Evolutionary conservation across 1,284 basidiomycete species (phyloP).

Genomic region (Flammula alnicola): DNA sequence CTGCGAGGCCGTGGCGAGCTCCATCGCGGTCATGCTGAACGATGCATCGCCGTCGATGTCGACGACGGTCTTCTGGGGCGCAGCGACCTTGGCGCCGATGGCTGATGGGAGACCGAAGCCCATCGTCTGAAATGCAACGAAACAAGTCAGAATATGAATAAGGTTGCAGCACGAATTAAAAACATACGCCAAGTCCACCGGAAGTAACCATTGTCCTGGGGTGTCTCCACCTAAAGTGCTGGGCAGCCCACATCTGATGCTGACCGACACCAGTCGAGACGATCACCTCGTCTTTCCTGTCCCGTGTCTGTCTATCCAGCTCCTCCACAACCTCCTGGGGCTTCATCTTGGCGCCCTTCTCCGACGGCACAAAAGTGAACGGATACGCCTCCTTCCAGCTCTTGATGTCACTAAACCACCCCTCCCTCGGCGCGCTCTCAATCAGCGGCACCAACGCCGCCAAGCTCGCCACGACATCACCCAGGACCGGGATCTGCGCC

Average conservation of each 20-base stretch:
- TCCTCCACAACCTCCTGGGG: conserved; percentile 97
- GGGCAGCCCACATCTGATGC: conserved; percentile 99
- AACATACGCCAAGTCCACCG: conserved; percentile 90
- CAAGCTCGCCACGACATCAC: conserved; percentile 90
- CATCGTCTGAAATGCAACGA: conserved; percentile 75
- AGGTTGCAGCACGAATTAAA: conserved; percentile 7
- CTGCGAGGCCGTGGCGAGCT: conserved; percentile 92
- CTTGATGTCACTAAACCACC: conserved; percentile 87
- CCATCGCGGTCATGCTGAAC: conserved; percentile 99
- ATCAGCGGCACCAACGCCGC: conserved; percentile 84
- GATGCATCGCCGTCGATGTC: conserved; percentile 98
- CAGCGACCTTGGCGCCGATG: conserved; percentile 96
- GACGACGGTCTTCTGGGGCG: conserved; percentile 91
- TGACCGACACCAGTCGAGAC: conserved; percentile 96
- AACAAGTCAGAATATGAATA: conserved; percentile 15
- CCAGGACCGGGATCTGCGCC: conserved; percentile 91
- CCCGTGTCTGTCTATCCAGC: conserved; percentile 76
- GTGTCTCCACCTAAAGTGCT: conserved; percentile 89
- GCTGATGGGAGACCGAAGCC: conserved; percentile 95
- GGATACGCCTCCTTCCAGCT: conserved; percentile 90
- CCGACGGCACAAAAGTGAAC: conserved; percentile 83
- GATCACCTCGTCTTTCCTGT: conserved; percentile 87
- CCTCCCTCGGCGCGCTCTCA: conserved; percentile 60
- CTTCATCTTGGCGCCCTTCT: conserved; percentile 78
- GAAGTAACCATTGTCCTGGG: conserved; percentile 93